Evolutionary conservation across 805 yeast genomes (phyloP).

Genomic region (Metschnikowia anglica): DNA sequence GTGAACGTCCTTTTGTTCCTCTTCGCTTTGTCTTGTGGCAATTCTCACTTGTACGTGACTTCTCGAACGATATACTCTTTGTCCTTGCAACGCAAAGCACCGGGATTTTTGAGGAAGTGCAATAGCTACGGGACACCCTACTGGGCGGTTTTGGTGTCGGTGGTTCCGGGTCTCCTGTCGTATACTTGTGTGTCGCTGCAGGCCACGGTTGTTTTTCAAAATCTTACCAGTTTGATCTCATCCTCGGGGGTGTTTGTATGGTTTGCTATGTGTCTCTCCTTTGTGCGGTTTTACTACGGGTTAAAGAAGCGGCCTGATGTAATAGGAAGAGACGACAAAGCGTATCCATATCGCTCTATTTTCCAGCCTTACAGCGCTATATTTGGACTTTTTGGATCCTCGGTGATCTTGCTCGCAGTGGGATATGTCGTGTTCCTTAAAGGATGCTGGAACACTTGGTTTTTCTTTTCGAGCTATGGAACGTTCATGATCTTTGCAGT

Average conservation of each 20-base stretch:
- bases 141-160: slow-evolving; percentile 63
- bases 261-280: slow-evolving; percentile 70
- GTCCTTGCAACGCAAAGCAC: slow-evolving; percentile 55
- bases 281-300: slow-evolving; percentile 62
- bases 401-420: slow-evolving; percentile 51
- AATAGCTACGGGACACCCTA: slow-evolving; percentile 70
- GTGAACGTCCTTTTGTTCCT: slow-evolving; percentile 48
- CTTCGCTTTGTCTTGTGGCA: slow-evolving; percentile 46
- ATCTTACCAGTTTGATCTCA: slow-evolving; percentile 65
- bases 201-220: slow-evolving; percentile 64
- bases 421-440: slow-evolving; percentile 62
- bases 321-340: slow-evolving; percentile 57
- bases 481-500: slow-evolving; percentile 52
- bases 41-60: slow-evolving; percentile 44
- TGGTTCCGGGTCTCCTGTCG: slow-evolving; percentile 58
- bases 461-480: slow-evolving; percentile 66
- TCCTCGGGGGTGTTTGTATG: slow-evolving; percentile 78
- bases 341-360: slow-evolving; percentile 69
- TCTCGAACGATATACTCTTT: slow-evolving; percentile 44
- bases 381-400: slow-evolving; percentile 57
- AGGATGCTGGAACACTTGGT: slow-evolving; percentile 58
- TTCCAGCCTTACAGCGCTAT: slow-evolving; percentile 69
- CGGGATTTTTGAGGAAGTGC: slow-evolving; percentile 58
- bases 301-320: slow-evolving; percentile 61
- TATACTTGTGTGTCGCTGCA: slow-evolving; percentile 56